A percentile compares a stretch with the other conserved stretches of the same genome.
Evolutionary conservation across 1,284 basidiomycete species (phyloP).

Genomic region (Sanghuangporus sanghuang): DNA sequence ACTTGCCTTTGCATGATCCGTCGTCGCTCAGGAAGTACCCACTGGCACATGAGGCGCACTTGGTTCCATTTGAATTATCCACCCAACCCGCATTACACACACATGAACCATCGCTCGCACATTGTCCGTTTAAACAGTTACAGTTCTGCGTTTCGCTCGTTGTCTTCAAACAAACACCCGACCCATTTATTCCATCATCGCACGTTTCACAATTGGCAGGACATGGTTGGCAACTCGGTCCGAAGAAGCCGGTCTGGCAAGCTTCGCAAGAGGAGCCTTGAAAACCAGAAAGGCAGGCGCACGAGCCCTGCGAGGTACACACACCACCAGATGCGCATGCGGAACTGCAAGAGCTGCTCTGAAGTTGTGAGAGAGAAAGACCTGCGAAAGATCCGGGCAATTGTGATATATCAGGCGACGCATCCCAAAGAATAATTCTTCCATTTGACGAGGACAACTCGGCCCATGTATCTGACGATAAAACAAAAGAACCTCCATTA

Average conservation of each 20-base stretch:
- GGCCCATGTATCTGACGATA: constrained; percentile 65
- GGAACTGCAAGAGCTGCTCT: constrained; percentile 66
- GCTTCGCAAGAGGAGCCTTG: constrained; percentile 72
- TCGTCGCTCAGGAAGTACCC: constrained; percentile 69
- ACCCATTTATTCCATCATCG: constrained; percentile 71
- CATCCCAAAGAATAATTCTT: constrained; percentile 68
- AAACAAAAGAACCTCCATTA: constrained; percentile 48
- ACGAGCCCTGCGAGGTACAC: constrained; percentile 64
- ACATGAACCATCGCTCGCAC: constrained; percentile 61
- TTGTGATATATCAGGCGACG: constrained; percentile 69
- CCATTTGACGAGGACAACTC: constrained; percentile 46
- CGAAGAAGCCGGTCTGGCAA: constrained; percentile 69
- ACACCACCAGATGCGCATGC: constrained; percentile 65
- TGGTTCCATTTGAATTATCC: constrained; percentile 60
- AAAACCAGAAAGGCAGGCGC: constrained; percentile 67
- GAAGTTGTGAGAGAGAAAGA: constrained; percentile 57
- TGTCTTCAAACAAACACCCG: constrained; percentile 56
- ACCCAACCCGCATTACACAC: constrained; percentile 74
- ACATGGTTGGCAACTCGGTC: constrained; percentile 61
- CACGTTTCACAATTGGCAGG: constrained; percentile 62
- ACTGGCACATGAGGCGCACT: constrained; percentile 62
- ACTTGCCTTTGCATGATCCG: constrained; percentile 65
- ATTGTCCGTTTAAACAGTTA: constrained; percentile 74
- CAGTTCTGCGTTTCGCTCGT: constrained; percentile 56
- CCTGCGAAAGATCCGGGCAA: constrained; percentile 60